A percentile compares a stretch with the other conserved stretches of the same genome.
Conservation (phyloP, 139 green algal species). For the Limnomonas spitsbergensis region DNA sequence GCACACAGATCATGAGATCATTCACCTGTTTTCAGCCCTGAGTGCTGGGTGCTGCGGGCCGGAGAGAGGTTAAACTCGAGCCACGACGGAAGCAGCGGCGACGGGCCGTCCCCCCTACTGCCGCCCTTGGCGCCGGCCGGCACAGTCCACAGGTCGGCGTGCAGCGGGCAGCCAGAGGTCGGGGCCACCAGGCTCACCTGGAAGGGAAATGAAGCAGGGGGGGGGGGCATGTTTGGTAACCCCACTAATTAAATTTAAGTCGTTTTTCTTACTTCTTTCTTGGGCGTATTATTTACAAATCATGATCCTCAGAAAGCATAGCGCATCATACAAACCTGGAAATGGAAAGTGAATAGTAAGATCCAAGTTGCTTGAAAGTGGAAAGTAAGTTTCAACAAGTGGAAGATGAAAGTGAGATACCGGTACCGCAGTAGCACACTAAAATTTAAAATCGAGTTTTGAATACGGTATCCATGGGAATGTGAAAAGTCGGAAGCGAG, state of each 20-base stretch:
- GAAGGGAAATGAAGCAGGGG: background rate
- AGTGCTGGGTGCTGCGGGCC: background rate
- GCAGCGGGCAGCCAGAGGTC: constrained; percentile 67
- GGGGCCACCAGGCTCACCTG: constrained; percentile 59
- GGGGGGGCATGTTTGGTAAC: no score
- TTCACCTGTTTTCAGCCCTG: constrained; percentile 24
- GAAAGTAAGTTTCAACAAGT: no score
- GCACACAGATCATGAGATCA: background rate
- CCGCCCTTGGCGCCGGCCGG: constrained; percentile 43
- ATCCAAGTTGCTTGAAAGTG: background rate
- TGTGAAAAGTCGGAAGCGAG: no score
- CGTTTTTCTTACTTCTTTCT: background rate
- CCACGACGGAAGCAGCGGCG: constrained; percentile 70
- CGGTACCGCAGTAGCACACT: no score
- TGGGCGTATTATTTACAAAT: background rate
- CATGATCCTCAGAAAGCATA: no score
- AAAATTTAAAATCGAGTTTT: no score
- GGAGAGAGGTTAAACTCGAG: constrained; percentile 68
- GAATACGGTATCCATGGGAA: no score
- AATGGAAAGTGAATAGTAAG: background rate
- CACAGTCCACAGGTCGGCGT: constrained; percentile 73
- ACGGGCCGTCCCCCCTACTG: constrained; percentile 38
- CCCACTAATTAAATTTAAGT: no score
- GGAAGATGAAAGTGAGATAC: no score
- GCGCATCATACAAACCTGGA: background rate